phyloP scores from a whole-genome alignment of 805 yeast species.

The Wickerhamomyces queroliae region DNA sequence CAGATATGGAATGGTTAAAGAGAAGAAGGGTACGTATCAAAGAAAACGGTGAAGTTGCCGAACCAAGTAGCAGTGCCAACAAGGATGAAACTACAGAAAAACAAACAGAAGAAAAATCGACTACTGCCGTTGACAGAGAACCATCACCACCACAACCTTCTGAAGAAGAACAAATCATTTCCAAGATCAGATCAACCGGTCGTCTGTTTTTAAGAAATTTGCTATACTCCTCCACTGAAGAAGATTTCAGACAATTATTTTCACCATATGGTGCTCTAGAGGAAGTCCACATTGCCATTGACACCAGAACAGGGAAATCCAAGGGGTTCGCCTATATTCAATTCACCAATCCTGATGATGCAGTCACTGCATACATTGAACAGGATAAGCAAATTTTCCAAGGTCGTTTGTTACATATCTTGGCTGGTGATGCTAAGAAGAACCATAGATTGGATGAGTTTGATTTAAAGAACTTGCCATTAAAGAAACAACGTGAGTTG shows the following conservation, averaged over 20 bases:
- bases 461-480: slow-evolving; percentile 83
- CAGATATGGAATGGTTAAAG: slow-evolving; percentile 87
- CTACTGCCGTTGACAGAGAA: no score
- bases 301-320: slow-evolving; percentile 81
- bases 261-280: slow-evolving; percentile 62
- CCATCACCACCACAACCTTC: slow-evolving; percentile 23
- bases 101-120: slow-evolving; percentile 5
- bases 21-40: slow-evolving; percentile 67
- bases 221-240: slow-evolving; percentile 70
- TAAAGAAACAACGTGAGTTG: slow-evolving; percentile 85
- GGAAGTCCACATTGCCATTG: slow-evolving; percentile 91
- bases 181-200: slow-evolving; percentile 60
- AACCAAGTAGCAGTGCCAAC: not conserved
- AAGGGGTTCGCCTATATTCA: slow-evolving; percentile 90
- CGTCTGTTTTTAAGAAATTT: slow-evolving; percentile 87
- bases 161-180: slow-evolving; percentile 41
- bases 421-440: slow-evolving; percentile 81
- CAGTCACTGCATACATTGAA: slow-evolving; percentile 64
- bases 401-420: slow-evolving; percentile 85
- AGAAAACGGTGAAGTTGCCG: slow-evolving; percentile 32
- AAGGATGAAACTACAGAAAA: slow-evolving; percentile 21
- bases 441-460: slow-evolving; percentile 84
- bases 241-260: slow-evolving; percentile 67
- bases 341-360: slow-evolving; percentile 63
- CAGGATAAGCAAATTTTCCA: slow-evolving; percentile 89